Conservation (phyloP, 2,329 filamentous ascomycete species). For the Ilyonectria sp. region DNA sequence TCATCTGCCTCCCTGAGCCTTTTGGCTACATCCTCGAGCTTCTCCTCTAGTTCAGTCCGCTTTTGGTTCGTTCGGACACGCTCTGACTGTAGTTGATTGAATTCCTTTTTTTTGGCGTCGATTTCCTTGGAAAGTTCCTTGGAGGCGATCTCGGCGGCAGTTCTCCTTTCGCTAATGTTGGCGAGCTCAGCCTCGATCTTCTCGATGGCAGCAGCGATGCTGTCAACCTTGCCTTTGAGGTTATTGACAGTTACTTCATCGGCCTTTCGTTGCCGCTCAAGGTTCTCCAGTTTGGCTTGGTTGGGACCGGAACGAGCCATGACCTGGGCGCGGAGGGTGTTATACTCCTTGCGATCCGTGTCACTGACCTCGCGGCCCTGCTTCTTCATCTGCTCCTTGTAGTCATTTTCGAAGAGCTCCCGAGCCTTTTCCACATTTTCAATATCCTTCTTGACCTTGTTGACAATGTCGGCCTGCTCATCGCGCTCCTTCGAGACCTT, state of each 20-base stretch:
- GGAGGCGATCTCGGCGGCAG: conserved; percentile 72
- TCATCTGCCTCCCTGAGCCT: conserved; percentile 90
- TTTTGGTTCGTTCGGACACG: conserved; percentile 85
- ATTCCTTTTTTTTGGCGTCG: conserved; percentile 89
- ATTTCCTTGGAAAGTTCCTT: conserved; percentile 84
- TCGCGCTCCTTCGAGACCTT: conserved; percentile 84
- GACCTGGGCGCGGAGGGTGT: conserved; percentile 85
- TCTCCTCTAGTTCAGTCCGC: conserved; percentile 91
- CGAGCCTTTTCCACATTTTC: conserved; percentile 91
- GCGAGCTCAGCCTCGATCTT: conserved; percentile 81
- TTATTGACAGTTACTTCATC: conserved; percentile 93
- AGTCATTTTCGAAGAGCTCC: conserved; percentile 89
- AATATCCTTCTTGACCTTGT: conserved; percentile 85
- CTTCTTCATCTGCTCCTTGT: conserved; percentile 86
- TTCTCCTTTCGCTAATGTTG: conserved; percentile 78
- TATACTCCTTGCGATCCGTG: conserved; percentile 91
- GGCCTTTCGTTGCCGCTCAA: conserved; percentile 90
- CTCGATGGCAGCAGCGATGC: conserved; percentile 79
- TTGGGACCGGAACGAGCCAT: conserved; percentile 86
- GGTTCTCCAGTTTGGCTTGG: conserved; percentile 86
- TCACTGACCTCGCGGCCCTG: conserved; percentile 90
- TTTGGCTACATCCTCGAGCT: conserved; percentile 84
- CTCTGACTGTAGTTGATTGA: conserved; percentile 88
- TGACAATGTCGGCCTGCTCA: conserved; percentile 76
- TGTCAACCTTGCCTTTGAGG: conserved; percentile 89